Evolutionary conservation across 2,329 filamentous ascomycete genomes (phyloP).

Genomic region (Botryosphaeria agaves): DNA sequence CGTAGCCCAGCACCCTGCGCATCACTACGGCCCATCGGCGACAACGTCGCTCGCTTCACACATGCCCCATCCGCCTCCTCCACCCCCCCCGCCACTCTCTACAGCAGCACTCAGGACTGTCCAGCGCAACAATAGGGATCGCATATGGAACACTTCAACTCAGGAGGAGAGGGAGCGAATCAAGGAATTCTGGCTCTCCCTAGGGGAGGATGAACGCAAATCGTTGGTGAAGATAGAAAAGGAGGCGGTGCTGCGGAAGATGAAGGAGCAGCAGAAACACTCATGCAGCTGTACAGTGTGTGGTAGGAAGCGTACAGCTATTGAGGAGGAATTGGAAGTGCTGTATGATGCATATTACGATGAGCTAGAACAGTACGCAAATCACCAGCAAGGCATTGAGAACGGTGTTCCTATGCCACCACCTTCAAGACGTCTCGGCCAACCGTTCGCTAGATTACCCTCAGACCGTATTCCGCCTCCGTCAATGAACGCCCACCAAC

Average conservation of each 20-base stretch:
- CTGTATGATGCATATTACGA: slow-evolving; percentile 98
- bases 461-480: slow-evolving; percentile 39
- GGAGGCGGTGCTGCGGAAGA: slow-evolving; percentile 92
- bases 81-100: slow-evolving; percentile 24
- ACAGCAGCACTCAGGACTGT: slow-evolving; percentile 23
- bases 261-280: slow-evolving; percentile 99
- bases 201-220: slow-evolving; percentile 88
- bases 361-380: slow-evolving; percentile 92
- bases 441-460: slow-evolving; percentile 35
- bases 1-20: slow-evolving; percentile 12
- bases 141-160: slow-evolving; percentile 95
- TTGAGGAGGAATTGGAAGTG: slow-evolving; percentile 94
- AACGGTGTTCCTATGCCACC: slow-evolving; percentile 53
- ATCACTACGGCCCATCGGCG: slow-evolving; percentile 14
- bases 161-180: slow-evolving; percentile 92
- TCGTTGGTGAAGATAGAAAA: slow-evolving; percentile 96
- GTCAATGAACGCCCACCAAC: slow-evolving; percentile 46
- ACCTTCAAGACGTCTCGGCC: slow-evolving; percentile 44
- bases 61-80: slow-evolving; percentile 20
- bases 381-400: slow-evolving; percentile 51
- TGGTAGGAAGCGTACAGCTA: slow-evolving; percentile 86
- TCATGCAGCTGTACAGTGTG: slow-evolving; percentile 97
- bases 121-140: slow-evolving; percentile 45
- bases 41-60: slow-evolving; percentile 22
- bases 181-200: slow-evolving; percentile 91